Percentiles rank a stretch among this genome's conserved stretches.
These are phyloP conservation scores for Tetrapisispora iriomotensis DNA, from an alignment of 805 yeast species.

Conservation along the genomic window DNA sequence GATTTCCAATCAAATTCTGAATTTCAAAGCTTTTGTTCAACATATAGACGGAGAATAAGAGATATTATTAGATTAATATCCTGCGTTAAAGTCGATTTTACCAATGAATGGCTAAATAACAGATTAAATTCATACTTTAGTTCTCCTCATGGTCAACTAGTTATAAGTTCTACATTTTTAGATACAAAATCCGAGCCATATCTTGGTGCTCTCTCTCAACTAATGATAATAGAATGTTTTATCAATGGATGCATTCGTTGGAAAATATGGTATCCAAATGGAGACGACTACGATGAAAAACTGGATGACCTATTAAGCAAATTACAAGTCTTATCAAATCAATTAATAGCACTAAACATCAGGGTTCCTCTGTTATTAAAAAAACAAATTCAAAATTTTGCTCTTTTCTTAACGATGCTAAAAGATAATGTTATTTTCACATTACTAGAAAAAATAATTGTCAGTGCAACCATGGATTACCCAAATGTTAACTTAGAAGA, in stretches of 20 bases:
- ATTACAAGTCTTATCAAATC: conserved; percentile 63
- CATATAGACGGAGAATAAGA: conserved; percentile 75
- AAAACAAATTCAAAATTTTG: conserved; percentile 83
- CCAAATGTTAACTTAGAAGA: conserved; percentile 43
- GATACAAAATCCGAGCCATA: conserved; percentile 57
- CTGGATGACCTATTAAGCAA: conserved; percentile 43
- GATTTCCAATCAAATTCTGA: conserved; percentile 89
- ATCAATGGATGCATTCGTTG: conserved; percentile 90
- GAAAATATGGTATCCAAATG: conserved; percentile 70
- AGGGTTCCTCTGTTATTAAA: conserved; percentile 74
- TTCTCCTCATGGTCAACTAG: conserved; percentile 55
- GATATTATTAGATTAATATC: conserved; percentile 84
- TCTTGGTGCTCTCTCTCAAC: conserved; percentile 68
- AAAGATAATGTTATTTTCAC: conserved; percentile 76
- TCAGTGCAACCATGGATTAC: conserved; percentile 75
- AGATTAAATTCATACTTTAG: conserved; percentile 65
- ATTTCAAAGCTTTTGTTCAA: conserved; percentile 59
- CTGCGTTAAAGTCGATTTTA: conserved; percentile 75
- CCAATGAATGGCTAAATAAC: conserved; percentile 71
- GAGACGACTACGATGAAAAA: conserved; percentile 36
- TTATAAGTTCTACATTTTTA: conserved; percentile 45
- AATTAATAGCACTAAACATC: conserved; percentile 62
- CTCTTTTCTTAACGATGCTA: conserved; percentile 84
- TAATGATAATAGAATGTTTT: conserved; percentile 79
- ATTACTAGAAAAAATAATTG: conserved; percentile 73